Conservation (phyloP, 306 rosid species). For the Cicer chorassanicum region DNA sequence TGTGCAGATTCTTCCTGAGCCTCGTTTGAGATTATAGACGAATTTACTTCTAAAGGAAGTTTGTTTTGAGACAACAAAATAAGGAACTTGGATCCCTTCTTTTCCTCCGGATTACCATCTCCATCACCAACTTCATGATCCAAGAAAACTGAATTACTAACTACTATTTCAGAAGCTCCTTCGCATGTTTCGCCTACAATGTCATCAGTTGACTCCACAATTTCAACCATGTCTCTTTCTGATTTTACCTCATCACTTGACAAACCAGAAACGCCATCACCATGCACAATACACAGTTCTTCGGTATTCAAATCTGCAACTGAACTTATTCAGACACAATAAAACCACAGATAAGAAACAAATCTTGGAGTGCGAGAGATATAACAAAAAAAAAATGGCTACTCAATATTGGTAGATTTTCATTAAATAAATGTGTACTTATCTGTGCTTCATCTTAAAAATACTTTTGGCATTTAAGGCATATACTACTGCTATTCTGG, state of each 20-base stretch:
- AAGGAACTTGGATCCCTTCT: slow-evolving; percentile 39
- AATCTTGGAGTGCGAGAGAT: slow-evolving; percentile 1
- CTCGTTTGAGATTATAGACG: slow-evolving; percentile 43
- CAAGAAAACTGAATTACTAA: too few species aligned
- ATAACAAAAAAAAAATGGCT: slow-evolving; percentile 5
- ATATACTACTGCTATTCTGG: too few species aligned
- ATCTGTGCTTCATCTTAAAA: background rate
- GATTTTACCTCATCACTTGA: background rate
- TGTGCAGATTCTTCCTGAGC: slow-evolving; percentile 47
- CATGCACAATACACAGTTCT: slow-evolving; percentile 37
- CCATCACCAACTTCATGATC: slow-evolving; percentile 19
- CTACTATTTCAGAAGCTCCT: too few species aligned
- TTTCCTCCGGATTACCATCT: slow-evolving; percentile 47
- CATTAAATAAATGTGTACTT: background rate
- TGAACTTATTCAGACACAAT: slow-evolving; percentile 27
- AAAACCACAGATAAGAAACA: slow-evolving; percentile 29
- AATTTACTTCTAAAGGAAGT: slow-evolving; percentile 45
- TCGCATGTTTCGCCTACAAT: slow-evolving; percentile 37
- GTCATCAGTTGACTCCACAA: slow-evolving; percentile 42
- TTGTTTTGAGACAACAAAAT: slow-evolving; percentile 44
- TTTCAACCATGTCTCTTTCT: slow-evolving; percentile 24
- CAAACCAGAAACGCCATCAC: slow-evolving; percentile 45
- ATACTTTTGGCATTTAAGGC: too few species aligned
- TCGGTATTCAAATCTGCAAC: slow-evolving; percentile 48
- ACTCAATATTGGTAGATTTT: slow-evolving; percentile 7